Percentiles rank a stretch among this genome's conserved stretches.
Conservation (phyloP, 495 filamentous ascomycete genomes). For the Hyaloscypha hepaticicola region DNA sequence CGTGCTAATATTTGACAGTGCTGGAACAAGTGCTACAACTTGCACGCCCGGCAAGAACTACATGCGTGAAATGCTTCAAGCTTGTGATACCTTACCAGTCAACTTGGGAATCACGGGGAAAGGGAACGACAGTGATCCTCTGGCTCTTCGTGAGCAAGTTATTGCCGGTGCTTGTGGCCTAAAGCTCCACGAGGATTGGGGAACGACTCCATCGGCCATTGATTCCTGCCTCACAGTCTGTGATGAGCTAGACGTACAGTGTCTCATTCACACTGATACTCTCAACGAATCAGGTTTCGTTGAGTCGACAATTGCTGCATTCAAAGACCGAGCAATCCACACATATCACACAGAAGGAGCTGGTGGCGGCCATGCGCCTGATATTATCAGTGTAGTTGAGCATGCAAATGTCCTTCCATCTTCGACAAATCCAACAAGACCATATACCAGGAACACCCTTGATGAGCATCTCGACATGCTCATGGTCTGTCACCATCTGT, state of each 20-base stretch:
- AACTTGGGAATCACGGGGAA: constrained; percentile 96
- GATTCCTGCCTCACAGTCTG: constrained; percentile 86
- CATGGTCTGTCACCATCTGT: constrained; percentile 97
- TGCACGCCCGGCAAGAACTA: constrained; percentile 87
- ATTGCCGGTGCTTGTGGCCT: constrained; percentile 83
- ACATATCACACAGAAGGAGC: constrained; percentile 99
- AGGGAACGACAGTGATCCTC: constrained; percentile 80
- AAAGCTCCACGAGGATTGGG: constrained; percentile 99
- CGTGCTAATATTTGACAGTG: constrained; percentile 47
- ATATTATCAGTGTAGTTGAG: constrained; percentile 94
- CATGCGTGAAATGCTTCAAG: constrained; percentile 91
- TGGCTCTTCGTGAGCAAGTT: constrained; percentile 77
- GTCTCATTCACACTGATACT: constrained; percentile 96
- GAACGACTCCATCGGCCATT: constrained; percentile 87
- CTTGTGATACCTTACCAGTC: constrained; percentile 79
- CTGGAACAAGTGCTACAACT: constrained; percentile 93
- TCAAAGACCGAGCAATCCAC: constrained; percentile 91
- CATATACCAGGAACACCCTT: constrained; percentile 89
- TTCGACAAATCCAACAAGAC: constrained; percentile 90
- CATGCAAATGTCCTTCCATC: constrained; percentile 90
- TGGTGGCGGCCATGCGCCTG: constrained; percentile 92
- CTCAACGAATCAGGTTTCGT: constrained; percentile 98
- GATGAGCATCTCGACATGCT: constrained; percentile 99
- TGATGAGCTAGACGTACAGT: constrained; percentile 89
- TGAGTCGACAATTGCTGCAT: constrained; percentile 83